These are phyloP conservation scores for Neospora caninum DNA, from an alignment of 169 alveolate genomes.

Conservation along the genomic window DNA sequence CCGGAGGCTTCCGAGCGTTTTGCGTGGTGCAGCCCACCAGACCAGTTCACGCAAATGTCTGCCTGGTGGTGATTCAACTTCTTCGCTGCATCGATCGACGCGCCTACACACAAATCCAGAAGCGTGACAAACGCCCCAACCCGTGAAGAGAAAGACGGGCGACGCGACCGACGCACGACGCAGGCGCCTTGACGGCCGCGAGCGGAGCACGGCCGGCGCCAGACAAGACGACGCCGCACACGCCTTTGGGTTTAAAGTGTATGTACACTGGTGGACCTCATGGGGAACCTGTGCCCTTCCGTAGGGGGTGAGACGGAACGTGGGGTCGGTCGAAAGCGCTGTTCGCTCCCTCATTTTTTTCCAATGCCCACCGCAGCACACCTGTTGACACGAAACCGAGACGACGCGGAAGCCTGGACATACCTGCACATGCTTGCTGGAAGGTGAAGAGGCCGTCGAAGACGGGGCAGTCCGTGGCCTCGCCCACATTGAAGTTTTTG, in stretches of 20 bases:
- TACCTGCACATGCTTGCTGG: constrained; percentile 95
- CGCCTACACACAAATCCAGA: constrained; percentile 75
- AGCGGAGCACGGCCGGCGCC: too few species aligned
- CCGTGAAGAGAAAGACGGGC: not conserved
- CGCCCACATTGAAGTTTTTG: constrained; percentile 93
- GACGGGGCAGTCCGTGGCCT: constrained; percentile 97
- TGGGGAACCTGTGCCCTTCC: too few species aligned
- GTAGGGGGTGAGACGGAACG: too few species aligned
- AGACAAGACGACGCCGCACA: not conserved
- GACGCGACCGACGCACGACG: not conserved
- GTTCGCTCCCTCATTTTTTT: too few species aligned
- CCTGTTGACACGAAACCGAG: too few species aligned
- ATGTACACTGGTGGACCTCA: too few species aligned
- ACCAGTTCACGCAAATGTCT: constrained; percentile 97
- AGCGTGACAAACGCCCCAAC: not conserved
- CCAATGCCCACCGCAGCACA: too few species aligned
- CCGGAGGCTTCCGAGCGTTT: constrained; percentile 98
- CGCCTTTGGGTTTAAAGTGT: too few species aligned
- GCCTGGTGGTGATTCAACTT: constrained; percentile 93
- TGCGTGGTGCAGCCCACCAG: constrained; percentile 99
- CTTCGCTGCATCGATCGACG: constrained; percentile 96
- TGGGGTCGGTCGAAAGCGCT: too few species aligned
- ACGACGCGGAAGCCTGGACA: not conserved
- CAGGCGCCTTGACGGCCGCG: too few species aligned
- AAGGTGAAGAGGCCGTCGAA: constrained; percentile 97